A percentile compares a stretch with the other conserved stretches of the same genome.
Conservation (phyloP, 352 stramenopile species). For the Phytophthora crassamura region DNA sequence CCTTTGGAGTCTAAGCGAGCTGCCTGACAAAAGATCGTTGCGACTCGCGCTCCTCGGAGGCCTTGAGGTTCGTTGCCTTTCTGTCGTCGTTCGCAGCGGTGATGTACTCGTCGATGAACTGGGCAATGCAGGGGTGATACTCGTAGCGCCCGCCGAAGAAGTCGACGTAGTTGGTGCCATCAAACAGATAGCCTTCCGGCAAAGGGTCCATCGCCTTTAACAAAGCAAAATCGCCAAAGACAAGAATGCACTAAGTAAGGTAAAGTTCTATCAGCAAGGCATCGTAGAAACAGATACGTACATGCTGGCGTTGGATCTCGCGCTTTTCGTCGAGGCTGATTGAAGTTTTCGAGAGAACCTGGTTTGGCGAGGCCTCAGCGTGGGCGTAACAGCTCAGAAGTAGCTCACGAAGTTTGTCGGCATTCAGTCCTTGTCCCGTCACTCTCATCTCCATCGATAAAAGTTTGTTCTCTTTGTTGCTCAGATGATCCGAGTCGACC, state of each 20-base stretch:
- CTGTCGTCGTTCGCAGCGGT: constrained; percentile 48
- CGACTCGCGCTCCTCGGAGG: constrained; percentile 55
- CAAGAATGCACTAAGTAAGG: background rate
- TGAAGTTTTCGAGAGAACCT: constrained; percentile 48
- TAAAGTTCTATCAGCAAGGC: background rate
- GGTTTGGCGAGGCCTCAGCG: constrained; percentile 42
- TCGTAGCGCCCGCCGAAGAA: constrained; percentile 75
- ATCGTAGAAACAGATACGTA: constrained; percentile 31
- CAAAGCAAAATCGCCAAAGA: background rate
- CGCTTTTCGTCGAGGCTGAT: constrained; percentile 71
- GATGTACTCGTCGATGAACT: constrained; percentile 75
- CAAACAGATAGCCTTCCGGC: constrained; percentile 74
- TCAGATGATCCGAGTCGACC: constrained; percentile 11
- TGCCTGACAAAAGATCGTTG: constrained; percentile 53
- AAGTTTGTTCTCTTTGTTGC: constrained; percentile 1
- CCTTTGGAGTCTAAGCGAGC: constrained; percentile 12
- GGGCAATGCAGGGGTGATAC: constrained; percentile 73
- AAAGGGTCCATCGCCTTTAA: constrained; percentile 68
- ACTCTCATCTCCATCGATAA: constrained; percentile 49
- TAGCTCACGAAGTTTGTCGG: constrained; percentile 53
- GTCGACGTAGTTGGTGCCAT: constrained; percentile 78
- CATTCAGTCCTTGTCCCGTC: constrained; percentile 53
- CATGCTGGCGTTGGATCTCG: constrained; percentile 69
- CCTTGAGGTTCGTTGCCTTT: constrained; percentile 52
- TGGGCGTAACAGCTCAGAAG: constrained; percentile 68